A percentile compares a stretch with the other conserved stretches of the same genome.
phyloP scores from a whole-genome alignment of 805 yeast species.

The Kodamaea kakaduensis region DNA sequence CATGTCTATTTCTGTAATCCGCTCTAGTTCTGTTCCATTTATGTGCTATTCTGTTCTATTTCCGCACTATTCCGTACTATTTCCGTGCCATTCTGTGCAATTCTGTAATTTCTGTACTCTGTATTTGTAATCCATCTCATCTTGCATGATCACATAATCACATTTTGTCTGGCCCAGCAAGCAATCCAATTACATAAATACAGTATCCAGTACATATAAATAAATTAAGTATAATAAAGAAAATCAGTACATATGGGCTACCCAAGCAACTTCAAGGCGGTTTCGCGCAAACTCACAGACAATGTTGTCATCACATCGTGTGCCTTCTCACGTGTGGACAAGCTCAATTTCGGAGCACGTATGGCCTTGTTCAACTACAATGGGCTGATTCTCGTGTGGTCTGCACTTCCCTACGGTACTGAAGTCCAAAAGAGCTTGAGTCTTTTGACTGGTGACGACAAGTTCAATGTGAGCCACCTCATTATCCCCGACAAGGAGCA shows the following conservation, averaged over 20 bases:
- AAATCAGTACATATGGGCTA: slow-evolving; percentile 23
- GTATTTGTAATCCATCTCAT: too few species aligned
- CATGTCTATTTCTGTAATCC: too few species aligned
- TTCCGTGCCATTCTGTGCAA: too few species aligned
- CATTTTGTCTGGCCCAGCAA: too few species aligned
- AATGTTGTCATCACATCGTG: slow-evolving; percentile 33
- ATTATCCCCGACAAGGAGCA: slow-evolving; percentile 65
- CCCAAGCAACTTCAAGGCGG: slow-evolving; percentile 31
- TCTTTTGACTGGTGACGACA: slow-evolving; percentile 26
- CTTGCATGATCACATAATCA: too few species aligned
- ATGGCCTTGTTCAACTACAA: slow-evolving; percentile 37
- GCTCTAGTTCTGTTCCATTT: too few species aligned
- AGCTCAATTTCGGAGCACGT: slow-evolving; percentile 38
- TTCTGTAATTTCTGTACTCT: too few species aligned
- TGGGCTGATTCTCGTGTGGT: slow-evolving; percentile 44
- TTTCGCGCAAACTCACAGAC: slow-evolving; percentile 28
- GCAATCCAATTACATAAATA: neutral
- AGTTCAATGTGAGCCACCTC: slow-evolving; percentile 42
- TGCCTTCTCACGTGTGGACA: slow-evolving; percentile 30
- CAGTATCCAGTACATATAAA: neutral
- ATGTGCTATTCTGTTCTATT: too few species aligned
- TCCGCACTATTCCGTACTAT: too few species aligned
- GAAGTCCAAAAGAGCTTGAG: slow-evolving; percentile 40
- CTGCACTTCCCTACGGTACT: slow-evolving; percentile 53
- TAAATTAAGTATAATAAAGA: too few species aligned